Evolutionary conservation across 345 rosid genomes (phyloP).

Genomic region (Corymbia maculata): DNA sequence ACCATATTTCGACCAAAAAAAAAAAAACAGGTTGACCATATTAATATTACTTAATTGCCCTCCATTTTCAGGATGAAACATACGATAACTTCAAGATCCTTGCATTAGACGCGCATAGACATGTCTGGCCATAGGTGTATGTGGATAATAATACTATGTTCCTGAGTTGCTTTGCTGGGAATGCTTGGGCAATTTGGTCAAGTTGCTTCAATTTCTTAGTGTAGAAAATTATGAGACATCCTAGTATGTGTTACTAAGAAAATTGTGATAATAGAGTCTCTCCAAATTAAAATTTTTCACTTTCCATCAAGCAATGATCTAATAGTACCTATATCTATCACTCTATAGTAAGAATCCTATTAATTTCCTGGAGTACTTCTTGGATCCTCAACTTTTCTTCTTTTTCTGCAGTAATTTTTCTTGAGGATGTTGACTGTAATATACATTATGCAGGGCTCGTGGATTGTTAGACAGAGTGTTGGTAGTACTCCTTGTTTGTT

Average conservation of each 20-base stretch:
- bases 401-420: neutral
- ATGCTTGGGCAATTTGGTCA: neutral
- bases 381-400: neutral
- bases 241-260: neutral
- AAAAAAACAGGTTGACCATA: neutral
- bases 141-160: neutral
- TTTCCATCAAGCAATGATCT: neutral
- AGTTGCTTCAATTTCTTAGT: neutral
- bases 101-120: neutral
- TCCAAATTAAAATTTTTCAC: neutral
- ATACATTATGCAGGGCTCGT: constrained; percentile 64
- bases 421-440: neutral
- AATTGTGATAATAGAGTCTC: neutral
- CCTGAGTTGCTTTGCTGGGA: neutral
- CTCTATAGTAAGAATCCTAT: neutral
- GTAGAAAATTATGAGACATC: neutral
- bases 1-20: neutral
- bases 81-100: neutral
- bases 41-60: neutral
- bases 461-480: constrained; percentile 99
- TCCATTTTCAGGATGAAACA: neutral
- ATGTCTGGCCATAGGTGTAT: neutral
- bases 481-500: constrained; percentile 97
- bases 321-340: neutral
- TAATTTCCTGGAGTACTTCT: neutral